These are phyloP conservation scores for Salix purpurea DNA, from an alignment of 345 rosid species.

Conservation along the genomic window DNA sequence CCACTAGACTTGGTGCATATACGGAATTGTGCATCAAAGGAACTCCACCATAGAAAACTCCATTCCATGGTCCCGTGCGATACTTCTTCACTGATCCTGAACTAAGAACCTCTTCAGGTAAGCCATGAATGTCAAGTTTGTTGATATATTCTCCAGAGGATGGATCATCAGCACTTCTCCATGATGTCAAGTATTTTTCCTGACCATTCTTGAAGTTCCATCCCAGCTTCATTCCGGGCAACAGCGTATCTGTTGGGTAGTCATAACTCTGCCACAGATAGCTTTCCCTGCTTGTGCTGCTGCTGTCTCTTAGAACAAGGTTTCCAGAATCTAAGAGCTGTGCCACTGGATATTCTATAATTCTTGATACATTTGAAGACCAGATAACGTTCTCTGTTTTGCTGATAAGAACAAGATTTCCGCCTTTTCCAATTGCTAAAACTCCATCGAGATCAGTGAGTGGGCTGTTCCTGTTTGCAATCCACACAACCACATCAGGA, in stretches of 20 bases:
- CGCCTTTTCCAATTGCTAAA: background rate
- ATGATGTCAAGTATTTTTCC: conserved; percentile 23
- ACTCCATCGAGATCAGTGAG: background rate
- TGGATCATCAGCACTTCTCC: conserved; percentile 36
- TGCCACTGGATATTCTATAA: background rate
- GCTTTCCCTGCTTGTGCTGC: background rate
- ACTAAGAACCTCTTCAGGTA: conserved; percentile 19
- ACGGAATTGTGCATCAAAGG: background rate
- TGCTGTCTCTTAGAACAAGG: background rate
- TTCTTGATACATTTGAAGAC: conserved; percentile 5
- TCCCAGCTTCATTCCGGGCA: conserved; percentile 13
- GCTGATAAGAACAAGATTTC: conserved; percentile 1
- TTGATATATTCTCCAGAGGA: conserved; percentile 30
- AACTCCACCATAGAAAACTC: conserved; percentile 20
- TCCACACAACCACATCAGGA: conserved; percentile 14
- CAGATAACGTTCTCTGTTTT: background rate
- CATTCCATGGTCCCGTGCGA: conserved; percentile 38
- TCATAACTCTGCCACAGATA: conserved; percentile 13
- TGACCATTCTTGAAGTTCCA: background rate
- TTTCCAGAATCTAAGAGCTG: conserved; percentile 16
- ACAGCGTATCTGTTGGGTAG: conserved; percentile 4
- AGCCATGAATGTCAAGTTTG: conserved; percentile 18
- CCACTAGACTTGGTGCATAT: background rate
- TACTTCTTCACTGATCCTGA: conserved; percentile 10
- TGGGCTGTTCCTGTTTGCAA: conserved; percentile 12